phyloP scores from a whole-genome alignment of 2,329 filamentous ascomycete genomes.

The Exophiala phaeomuriformis region DNA sequence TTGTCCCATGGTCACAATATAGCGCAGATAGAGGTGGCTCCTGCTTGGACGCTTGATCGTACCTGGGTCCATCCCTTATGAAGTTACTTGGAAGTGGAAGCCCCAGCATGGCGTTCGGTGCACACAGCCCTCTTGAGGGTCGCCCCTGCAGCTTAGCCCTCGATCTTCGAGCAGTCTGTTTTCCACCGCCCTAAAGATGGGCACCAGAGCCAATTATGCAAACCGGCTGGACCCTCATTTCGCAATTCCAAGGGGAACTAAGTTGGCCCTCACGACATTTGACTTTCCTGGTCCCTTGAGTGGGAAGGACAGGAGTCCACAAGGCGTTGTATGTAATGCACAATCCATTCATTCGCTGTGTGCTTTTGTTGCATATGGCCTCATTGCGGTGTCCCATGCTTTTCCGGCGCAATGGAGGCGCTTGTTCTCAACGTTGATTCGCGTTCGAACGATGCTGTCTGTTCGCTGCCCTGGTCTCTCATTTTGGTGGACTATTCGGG shows the following conservation, averaged over 20 bases:
- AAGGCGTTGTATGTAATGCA: conserved; percentile 9
- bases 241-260: conserved; percentile 5
- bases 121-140: background rate
- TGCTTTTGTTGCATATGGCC: conserved; percentile 4
- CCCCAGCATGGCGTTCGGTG: background rate
- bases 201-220: conserved; percentile 9
- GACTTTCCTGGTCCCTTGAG: conserved; percentile 6
- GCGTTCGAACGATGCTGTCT: conserved; percentile 2
- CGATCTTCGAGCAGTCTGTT: conserved; percentile 1
- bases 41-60: conserved; percentile 1
- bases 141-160: conserved; percentile 1
- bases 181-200: background rate
- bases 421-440: conserved; percentile 14
- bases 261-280: conserved; percentile 10
- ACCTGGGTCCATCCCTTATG: conserved; percentile 1
- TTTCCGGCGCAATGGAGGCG: conserved; percentile 4
- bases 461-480: background rate
- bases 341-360: conserved; percentile 9
- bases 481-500: conserved; percentile 6
- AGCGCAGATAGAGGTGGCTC: conserved; percentile 1
- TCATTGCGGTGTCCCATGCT: conserved; percentile 7
- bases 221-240: conserved; percentile 4
- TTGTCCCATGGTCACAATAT: background rate
- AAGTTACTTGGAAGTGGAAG: conserved; percentile 2
- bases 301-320: conserved; percentile 3